Conservation (phyloP, 2,329 filamentous ascomycete species). For the Xylariales sp. region DNA sequence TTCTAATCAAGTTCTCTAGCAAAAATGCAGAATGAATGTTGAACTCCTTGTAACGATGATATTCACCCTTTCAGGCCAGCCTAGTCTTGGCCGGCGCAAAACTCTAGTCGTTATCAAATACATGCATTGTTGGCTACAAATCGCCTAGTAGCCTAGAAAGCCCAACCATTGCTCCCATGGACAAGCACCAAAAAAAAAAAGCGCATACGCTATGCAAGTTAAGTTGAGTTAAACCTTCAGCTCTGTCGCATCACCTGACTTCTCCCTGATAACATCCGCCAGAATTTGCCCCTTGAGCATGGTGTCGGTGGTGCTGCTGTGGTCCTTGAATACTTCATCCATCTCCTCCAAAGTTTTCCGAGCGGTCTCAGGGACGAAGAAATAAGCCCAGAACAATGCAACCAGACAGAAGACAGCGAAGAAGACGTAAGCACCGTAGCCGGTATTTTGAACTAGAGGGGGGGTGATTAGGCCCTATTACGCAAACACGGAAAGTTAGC, state of each 20-base stretch:
- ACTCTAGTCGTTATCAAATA: too few relatives aligned
- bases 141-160: too few relatives aligned
- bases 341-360: conserved; percentile 32
- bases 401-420: conserved; percentile 56
- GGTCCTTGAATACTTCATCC: conserved; percentile 20
- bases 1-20: too few relatives aligned
- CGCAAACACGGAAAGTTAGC: too few relatives aligned
- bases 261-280: conserved; percentile 4
- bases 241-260: not conserved
- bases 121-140: too few relatives aligned
- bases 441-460: conserved; percentile 48
- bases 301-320: not conserved
- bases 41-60: too few relatives aligned
- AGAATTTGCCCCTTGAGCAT: conserved; percentile 3
- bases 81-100: too few relatives aligned
- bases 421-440: conserved; percentile 50
- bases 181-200: too few relatives aligned
- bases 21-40: too few relatives aligned
- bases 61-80: too few relatives aligned
- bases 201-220: too few relatives aligned
- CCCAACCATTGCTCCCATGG: too few relatives aligned
- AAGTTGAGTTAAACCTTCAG: not conserved
- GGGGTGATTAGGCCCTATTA: conserved; percentile 44
- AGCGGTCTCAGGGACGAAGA: conserved; percentile 49
- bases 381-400: conserved; percentile 29